These are phyloP conservation scores for Guadua angustifolia DNA, from an alignment of 176 grass and related monocot genomes.

Conservation along the genomic window DNA sequence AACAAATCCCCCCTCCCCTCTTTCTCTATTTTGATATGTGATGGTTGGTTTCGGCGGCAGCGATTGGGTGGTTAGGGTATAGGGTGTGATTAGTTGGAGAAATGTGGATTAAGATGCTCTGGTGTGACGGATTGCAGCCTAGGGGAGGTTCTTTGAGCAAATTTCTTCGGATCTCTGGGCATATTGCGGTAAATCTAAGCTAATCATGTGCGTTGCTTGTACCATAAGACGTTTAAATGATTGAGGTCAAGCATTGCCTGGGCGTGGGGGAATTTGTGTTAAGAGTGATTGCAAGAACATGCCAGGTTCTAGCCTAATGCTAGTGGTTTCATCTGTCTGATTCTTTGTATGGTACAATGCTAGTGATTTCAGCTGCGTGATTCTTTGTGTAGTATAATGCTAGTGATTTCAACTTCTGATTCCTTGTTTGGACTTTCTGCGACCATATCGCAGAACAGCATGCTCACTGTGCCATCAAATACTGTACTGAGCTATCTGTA, in stretches of 20 bases:
- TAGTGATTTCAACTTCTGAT: no score
- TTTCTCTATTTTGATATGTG: background rate
- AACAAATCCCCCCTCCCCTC: background rate
- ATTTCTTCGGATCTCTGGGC: background rate
- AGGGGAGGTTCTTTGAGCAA: background rate
- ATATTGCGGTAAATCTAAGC: background rate
- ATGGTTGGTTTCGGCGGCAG: background rate
- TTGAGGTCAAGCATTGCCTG: background rate
- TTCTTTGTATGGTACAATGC: background rate
- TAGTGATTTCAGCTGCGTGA: background rate
- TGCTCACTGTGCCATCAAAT: background rate
- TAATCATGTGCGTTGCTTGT: background rate
- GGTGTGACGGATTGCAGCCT: background rate
- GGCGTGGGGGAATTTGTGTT: background rate
- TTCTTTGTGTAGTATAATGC: no score
- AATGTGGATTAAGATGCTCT: background rate
- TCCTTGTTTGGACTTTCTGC: background rate
- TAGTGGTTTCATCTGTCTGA: background rate
- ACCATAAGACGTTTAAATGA: background rate
- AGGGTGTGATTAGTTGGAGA: background rate
- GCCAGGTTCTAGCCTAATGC: background rate
- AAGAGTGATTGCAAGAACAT: background rate
- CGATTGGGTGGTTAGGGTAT: background rate
- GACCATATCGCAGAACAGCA: background rate
- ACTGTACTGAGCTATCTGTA: no score